Percentiles rank a stretch among this genome's conserved stretches.
phyloP scores from a whole-genome alignment of 2,329 filamentous ascomycete species.

The Penicillium verrucosum region DNA sequence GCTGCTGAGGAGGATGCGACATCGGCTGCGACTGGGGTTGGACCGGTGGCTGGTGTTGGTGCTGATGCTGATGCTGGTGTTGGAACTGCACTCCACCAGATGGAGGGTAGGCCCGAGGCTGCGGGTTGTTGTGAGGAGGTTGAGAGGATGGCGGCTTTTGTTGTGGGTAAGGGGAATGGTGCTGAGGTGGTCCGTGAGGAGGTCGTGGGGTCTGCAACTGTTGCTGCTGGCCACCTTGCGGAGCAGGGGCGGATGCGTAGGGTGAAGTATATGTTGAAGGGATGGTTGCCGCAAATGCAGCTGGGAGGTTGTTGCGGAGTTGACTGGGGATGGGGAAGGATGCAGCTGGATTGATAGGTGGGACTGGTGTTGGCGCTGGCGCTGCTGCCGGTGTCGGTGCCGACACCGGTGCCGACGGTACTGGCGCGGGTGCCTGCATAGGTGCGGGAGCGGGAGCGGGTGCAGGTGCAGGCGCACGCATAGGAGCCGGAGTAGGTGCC shows the following conservation, averaged over 20 bases:
- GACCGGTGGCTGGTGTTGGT: constrained; percentile 18
- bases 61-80: constrained; percentile 17
- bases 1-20: constrained; percentile 16
- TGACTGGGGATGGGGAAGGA: constrained; percentile 37
- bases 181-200: constrained; percentile 21
- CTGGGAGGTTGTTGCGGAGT: constrained; percentile 40
- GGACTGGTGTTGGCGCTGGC: constrained; percentile 15
- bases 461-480: constrained; percentile 3
- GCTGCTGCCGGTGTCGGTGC: constrained; percentile 19
- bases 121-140: constrained; percentile 20
- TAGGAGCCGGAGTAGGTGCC: constrained; percentile 9
- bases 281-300: constrained; percentile 37
- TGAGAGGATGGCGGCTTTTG: constrained; percentile 21
- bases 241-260: constrained; percentile 39
- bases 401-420: constrained; percentile 7
- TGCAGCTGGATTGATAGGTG: constrained; percentile 22
- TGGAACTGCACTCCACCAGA: constrained; percentile 16
- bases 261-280: constrained; percentile 42
- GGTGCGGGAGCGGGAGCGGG: constrained; percentile 5
- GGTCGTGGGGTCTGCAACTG: constrained; percentile 27
- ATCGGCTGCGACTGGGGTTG: constrained; percentile 14
- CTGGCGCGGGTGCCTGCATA: constrained; percentile 15
- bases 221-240: constrained; percentile 32
- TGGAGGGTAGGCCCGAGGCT: constrained; percentile 20
- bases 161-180: constrained; percentile 25